Evolutionary conservation across 805 yeast genomes (phyloP), one percentile per base, ranked within the genome.

Genomic region (Saturnispora sanitii): DNA sequence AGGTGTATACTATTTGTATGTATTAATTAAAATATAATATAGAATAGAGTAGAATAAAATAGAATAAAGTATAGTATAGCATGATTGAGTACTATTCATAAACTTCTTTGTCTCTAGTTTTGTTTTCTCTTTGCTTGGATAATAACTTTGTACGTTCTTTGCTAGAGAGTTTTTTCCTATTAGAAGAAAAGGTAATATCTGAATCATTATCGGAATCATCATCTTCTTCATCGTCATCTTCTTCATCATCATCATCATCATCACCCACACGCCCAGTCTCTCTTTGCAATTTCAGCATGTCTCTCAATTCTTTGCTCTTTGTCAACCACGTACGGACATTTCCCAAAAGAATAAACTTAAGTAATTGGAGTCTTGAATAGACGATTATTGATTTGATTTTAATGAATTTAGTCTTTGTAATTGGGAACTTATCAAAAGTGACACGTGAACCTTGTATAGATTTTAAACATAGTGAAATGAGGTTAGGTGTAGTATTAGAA

Each of bases 321-420:
- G 67, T 64, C 25, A 71, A 59, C 50, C 74, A 78, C 43, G 57
- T 58, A 46, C 70, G 76, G 13, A 74, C 62, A 12, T 76, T 76
- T 39, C 68, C 66, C 32, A 74, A 69, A 51, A 71, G 72, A 21
- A 71, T 56, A 67, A 74, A 74, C 44, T 69, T 67, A 48, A 74
- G 58, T 41, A 66, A 68, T 27, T 70, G 58, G 39, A 73, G 56
- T 31, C 79, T 58, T 37, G 70, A 52, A 51, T 69, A 70, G 34
- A 70, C 62, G 46, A 57, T 68, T 77, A 79, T 74, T 26, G 70
- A 60, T 38, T 66, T 70, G 22, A 74, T 70, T 9, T 68, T 63
- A 26, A 74, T 53, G 1, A 70, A 57, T 48, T 61, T 70, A 17
- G 68, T 59, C 49, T 70, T 71, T 16, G 68, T 66, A 31, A 73